Evolutionary conservation across 495 filamentous ascomycete species (phyloP), one percentile per base, ranked within the genome.

Genomic region (Penicillium alfredii): DNA sequence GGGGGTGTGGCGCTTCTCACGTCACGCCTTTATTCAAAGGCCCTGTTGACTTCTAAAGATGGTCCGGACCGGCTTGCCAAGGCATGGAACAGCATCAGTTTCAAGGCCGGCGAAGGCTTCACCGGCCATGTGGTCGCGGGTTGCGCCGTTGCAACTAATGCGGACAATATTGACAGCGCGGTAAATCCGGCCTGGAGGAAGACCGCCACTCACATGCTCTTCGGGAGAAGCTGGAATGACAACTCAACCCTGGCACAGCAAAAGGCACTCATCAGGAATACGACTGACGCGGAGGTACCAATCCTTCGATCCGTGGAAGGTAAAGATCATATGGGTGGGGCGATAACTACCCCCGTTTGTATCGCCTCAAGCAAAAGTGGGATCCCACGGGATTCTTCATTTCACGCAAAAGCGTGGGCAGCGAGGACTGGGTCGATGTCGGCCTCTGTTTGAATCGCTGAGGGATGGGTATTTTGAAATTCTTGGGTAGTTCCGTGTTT

Each of bases 321-420:
- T 2, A 28, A 38, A 3, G 33, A 45, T 27, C 35, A 33, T 7
- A 61, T 59, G 54, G 73, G 71, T 4, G 66, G 63, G 73, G 72
- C 3, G 40, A 50, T 3, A 72, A 76, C 36, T 73, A 76, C 42
- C 48, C 37, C 10, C 52, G 39, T 8, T 42, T 77, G 20, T 62
- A 65, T 12, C 20, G 27, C 2, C 39, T 74, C 4, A 76, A 77
- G 56, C 52, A 61, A 40, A 45, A 48, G 16, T 56, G 45, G 46
- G 54, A 62, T 37, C 56, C 56, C 2, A 35, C 34, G 3, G 50
- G 48, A 3, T 31, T 62, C 4, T 64, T 62, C 19, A 56, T 56
- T 11, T 22, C 45, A 10, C 46, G 48, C 3, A 58, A 43, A 18
- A 51, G 50, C 2, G 53, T 63, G 16, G 53, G 60, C 5, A 62